phyloP scores from a whole-genome alignment of 2,329 filamentous ascomycete species.

The Fusarium tjaetaba region DNA sequence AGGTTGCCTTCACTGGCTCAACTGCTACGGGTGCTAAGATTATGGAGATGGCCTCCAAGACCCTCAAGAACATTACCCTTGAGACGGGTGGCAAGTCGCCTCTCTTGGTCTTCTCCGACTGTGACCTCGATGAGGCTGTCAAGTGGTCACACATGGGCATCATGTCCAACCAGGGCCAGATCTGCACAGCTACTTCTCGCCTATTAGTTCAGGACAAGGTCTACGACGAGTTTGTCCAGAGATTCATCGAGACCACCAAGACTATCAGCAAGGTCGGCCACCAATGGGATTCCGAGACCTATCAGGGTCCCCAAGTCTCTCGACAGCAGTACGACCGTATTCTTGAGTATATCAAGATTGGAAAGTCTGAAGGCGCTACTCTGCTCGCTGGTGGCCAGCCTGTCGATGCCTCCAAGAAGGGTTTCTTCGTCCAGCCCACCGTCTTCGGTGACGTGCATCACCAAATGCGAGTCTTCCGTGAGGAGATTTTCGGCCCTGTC shows the following conservation, averaged over 20 bases:
- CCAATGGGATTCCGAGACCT: slow-evolving; percentile 50
- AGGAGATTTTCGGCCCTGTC: slow-evolving; percentile 91
- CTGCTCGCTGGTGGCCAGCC: slow-evolving; percentile 49
- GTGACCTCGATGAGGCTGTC: slow-evolving; percentile 77
- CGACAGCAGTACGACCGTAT: slow-evolving; percentile 73
- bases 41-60: slow-evolving; percentile 80
- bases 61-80: slow-evolving; percentile 59
- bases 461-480: slow-evolving; percentile 86
- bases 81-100: slow-evolving; percentile 83
- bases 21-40: slow-evolving; percentile 76
- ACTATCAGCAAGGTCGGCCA: slow-evolving; percentile 51
- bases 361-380: slow-evolving; percentile 43
- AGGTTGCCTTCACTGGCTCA: slow-evolving; percentile 82
- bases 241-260: slow-evolving; percentile 78
- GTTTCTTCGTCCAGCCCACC: slow-evolving; percentile 88
- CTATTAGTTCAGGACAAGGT: slow-evolving; percentile 84
- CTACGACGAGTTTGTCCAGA: slow-evolving; percentile 83
- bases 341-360: slow-evolving; percentile 66
- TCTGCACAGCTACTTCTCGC: slow-evolving; percentile 78
- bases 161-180: slow-evolving; percentile 70
- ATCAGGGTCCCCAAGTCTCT: slow-evolving; percentile 59
- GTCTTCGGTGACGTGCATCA: slow-evolving; percentile 76
- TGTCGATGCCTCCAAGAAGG: slow-evolving; percentile 69
- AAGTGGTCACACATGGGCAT: slow-evolving; percentile 77
- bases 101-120: slow-evolving; percentile 79